Evolutionary conservation across 2,329 filamentous ascomycete genomes (phyloP), one percentile per base, ranked within the genome.

Genomic region (Phialophora verrucosa): DNA sequence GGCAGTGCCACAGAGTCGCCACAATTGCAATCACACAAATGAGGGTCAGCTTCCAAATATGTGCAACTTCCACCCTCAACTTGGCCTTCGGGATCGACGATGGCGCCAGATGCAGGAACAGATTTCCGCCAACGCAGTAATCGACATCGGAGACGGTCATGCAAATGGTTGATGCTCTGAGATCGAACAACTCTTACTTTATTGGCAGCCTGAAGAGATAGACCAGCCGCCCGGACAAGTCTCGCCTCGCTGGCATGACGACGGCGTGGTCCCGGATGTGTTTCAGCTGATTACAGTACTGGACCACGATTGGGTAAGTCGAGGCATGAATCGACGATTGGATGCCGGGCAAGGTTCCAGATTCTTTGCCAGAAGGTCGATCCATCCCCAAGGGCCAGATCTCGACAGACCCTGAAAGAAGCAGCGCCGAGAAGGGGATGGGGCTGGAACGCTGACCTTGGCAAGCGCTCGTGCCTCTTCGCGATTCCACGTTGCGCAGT

Each of bases 381-480:
- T 53, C 27, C 49, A 3, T 25, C 20, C 27, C 20, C 49, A 53
- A 53, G n/a, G 49, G 49, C 49, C 27, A 53, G 49, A 53, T 53
- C 49, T 53, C 49, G 49, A 53, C 8, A 17, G 14, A 25, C 49
- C 49, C 27, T 29, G 49, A 53, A 25, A n/a, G 38, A 44, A 44
- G 17, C 38, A n/a, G 17, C 38, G 38, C 38, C 17, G 14, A 44
- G 20, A 44, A 17, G 4, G 38, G 38, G 2, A 44, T 51, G 12
- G 25, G 49, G 20, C 49, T 51, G 10, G 53, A 31, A 27, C 38
- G 60, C 60, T 62, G 60, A 62, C 60, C 49, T 51, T 66, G 64
- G 59, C 64, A 42, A 25, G 38, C 38, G n/a, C 44, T 53, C 23
- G 44, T 31, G 54, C 47, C 32, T 44, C 42, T 50, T 42, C 59